Evolutionary conservation across 345 rosid genomes (phyloP), one percentile per base, ranked within the genome.

Genomic region (Isatis tinctoria): DNA sequence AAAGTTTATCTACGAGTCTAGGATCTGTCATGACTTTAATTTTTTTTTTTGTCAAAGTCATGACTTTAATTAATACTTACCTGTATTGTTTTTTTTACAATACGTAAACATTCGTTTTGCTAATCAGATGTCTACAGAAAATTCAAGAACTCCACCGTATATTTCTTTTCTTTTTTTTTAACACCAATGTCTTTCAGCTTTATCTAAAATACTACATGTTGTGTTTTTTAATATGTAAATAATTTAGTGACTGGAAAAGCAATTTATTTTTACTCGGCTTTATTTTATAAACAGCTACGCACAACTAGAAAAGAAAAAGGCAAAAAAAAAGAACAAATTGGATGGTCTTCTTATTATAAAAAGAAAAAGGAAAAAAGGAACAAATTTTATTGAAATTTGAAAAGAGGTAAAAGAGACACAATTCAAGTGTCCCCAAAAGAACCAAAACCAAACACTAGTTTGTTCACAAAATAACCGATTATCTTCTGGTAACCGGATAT

Each of bases 401-500:
- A 54, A 30, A 48, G 28, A 39, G 39, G 28, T 39, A 14, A 64
- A 52, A 24, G 72, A 77, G 57, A 77, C 80, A 77, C 72, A 71
- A 59, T 0, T 28, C 68, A 48, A 70, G 72, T 77, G 61, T 71
- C 47, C 14, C 41, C 45, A 35, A 70, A 71, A 51, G 32, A 59
- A 70, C 48, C 26, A 66, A 75, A 11, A 22, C 47, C 30, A 60
- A 20, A 60, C 69, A 17, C 57, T 32, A 75, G 51, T 53, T 62
- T 76, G 70, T 26, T 68, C 69, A 61, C 13, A 75, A 14, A 40
- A 32, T 61, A 1, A 69, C 79, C 79, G 37, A 75, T 75, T 75
- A 75, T 60, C 74, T 75, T 76, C 16, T 56, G 54, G 75, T 76
- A 64, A 71, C 72, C 76, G 72, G 60, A 58, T 22, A 39, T 5